phyloP scores from a whole-genome alignment of 257 asterid genomes.

The Eucommia ulmoides region DNA sequence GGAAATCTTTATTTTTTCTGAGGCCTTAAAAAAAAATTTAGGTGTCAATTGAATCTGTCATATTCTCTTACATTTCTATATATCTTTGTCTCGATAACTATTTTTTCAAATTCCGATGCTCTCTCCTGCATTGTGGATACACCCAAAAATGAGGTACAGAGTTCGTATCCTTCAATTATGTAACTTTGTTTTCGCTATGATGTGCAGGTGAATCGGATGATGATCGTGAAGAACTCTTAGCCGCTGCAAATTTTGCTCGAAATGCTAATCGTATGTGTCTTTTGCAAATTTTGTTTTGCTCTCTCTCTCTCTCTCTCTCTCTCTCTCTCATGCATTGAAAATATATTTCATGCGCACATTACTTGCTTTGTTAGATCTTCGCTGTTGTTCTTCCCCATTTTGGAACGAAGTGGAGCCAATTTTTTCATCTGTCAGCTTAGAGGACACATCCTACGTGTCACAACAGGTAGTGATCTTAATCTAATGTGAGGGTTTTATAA shows the following conservation, averaged over 20 bases:
- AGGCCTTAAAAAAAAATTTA: no score
- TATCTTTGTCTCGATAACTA: no score
- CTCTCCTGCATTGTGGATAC: not conserved
- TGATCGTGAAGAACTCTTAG: conserved; percentile 70
- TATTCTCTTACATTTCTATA: no score
- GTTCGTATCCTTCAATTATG: not conserved
- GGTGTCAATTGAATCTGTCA: no score
- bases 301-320: not conserved
- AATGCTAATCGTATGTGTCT: conserved; percentile 43
- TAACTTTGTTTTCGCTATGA: conserved; percentile 1
- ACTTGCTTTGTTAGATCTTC: conserved; percentile 37
- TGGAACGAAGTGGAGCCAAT: conserved; percentile 72
- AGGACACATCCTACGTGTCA: conserved; percentile 44
- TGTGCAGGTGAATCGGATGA: conserved; percentile 85
- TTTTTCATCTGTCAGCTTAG: conserved; percentile 55
- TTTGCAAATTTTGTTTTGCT: not conserved
- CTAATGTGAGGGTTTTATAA: not conserved
- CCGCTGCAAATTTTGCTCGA: conserved; percentile 65
- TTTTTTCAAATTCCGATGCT: no score
- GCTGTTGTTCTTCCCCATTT: conserved; percentile 62
- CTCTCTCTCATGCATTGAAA: conserved; percentile 5
- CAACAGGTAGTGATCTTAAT: conserved; percentile 43
- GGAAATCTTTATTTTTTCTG: no score
- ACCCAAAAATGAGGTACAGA: not conserved
- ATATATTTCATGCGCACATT: conserved; percentile 8